Evolutionary conservation across 2,329 filamentous ascomycete genomes (phyloP).

Genomic region (Leptosphaerulina australis): DNA sequence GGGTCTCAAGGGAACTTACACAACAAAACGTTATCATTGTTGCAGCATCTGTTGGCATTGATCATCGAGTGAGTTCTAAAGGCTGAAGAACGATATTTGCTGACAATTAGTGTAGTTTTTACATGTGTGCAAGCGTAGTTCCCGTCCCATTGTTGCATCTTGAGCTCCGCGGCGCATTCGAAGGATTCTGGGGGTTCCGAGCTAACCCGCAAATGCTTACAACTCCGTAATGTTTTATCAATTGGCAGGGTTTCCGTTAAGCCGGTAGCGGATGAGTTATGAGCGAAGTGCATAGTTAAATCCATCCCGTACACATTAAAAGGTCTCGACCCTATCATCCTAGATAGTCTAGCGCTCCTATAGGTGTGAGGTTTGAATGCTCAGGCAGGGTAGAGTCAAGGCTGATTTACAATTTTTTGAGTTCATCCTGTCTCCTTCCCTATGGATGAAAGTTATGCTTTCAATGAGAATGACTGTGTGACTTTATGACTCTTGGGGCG

Average conservation of each 20-base stretch:
- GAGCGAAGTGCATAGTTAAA: background rate
- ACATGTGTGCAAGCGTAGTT: conserved; percentile 1
- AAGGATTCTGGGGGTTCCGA: conserved; percentile 1
- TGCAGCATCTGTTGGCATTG: too few relatives aligned
- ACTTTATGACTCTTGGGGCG: too few relatives aligned
- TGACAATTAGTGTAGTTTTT: background rate
- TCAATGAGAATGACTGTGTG: too few relatives aligned
- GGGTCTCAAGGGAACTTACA: too few relatives aligned
- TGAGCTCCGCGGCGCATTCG: background rate
- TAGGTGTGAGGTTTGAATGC: too few relatives aligned
- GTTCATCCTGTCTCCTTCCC: too few relatives aligned
- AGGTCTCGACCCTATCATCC: background rate
- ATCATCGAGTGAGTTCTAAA: background rate
- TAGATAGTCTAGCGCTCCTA: too few relatives aligned
- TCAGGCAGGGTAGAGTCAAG: too few relatives aligned
- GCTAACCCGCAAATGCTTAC: conserved; percentile 1
- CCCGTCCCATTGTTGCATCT: conserved; percentile 3
- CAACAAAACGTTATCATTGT: too few relatives aligned
- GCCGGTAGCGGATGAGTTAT: background rate
- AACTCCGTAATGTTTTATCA: background rate
- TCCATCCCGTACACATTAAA: background rate
- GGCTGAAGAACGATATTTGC: background rate
- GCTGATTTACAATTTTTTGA: too few relatives aligned
- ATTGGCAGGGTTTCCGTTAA: background rate
- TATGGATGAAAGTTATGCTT: too few relatives aligned